These are phyloP conservation scores for Cladobotryum protrusum DNA, from an alignment of 2,329 filamentous ascomycete genomes.

Conservation along the genomic window DNA sequence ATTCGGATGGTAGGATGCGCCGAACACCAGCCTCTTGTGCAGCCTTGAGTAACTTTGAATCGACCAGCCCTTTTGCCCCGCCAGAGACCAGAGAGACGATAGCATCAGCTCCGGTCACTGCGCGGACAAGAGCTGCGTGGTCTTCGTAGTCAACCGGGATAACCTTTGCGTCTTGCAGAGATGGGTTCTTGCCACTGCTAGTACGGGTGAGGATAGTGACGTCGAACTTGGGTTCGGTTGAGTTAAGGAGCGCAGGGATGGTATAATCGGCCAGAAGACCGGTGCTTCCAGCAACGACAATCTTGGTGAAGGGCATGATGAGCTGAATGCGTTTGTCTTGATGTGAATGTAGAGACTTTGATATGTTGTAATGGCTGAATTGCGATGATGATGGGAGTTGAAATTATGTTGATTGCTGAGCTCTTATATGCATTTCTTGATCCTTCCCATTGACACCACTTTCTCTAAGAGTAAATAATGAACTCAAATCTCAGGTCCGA, in stretches of 20 bases:
- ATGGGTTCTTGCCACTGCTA: neutral
- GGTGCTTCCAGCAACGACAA: conserved; percentile 9
- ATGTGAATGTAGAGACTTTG: no score
- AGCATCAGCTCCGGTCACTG: conserved; percentile 2
- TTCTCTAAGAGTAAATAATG: no score
- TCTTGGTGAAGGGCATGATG: conserved; percentile 9
- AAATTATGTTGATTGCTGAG: conserved; percentile 4
- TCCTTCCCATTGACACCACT: no score
- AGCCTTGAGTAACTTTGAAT: conserved; percentile 4
- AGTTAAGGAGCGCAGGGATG: conserved; percentile 5
- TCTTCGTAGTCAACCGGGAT: neutral
- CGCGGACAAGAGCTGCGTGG: conserved; percentile 3
- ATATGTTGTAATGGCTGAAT: no score
- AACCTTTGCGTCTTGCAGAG: neutral
- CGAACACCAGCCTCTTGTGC: conserved; percentile 9
- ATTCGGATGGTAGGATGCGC: conserved; percentile 11
- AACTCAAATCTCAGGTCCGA: no score
- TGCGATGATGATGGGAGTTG: neutral
- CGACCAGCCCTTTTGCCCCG: neutral
- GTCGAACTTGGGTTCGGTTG: conserved; percentile 7
- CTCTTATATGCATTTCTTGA: no score
- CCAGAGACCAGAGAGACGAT: conserved; percentile 7
- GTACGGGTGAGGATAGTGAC: conserved; percentile 9
- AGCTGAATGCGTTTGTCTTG: neutral
- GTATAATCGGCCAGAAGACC: conserved; percentile 2